These are phyloP conservation scores for Xylaria acuta DNA, from an alignment of 495 filamentous ascomycete genomes.

Conservation along the genomic window DNA sequence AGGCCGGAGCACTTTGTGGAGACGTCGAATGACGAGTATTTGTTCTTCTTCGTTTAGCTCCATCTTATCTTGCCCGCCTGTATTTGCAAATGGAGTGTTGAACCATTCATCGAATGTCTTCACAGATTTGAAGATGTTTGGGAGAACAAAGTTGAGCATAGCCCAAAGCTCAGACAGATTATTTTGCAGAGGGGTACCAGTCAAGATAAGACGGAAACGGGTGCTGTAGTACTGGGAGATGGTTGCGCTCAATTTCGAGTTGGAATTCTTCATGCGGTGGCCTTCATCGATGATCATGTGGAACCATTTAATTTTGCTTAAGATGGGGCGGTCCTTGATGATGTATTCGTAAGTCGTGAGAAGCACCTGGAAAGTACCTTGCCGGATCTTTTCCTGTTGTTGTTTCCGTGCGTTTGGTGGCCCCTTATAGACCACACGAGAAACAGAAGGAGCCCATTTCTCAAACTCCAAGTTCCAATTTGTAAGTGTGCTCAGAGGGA, in stretches of 20 bases:
- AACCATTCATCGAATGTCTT: conserved; percentile 99
- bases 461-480: conserved; percentile 99
- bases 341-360: conserved; percentile 99
- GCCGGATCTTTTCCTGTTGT: conserved; percentile 91
- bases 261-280: conserved; percentile 99
- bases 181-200: conserved; percentile 96
- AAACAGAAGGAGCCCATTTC: conserved; percentile 92
- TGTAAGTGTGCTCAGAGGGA: conserved; percentile 92
- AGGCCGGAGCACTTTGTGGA: conserved; percentile 96
- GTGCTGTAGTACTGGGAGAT: conserved; percentile 94
- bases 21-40: conserved; percentile 94
- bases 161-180: conserved; percentile 97
- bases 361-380: conserved; percentile 93
- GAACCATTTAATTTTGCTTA: conserved; percentile 98
- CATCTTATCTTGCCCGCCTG: conserved; percentile 97
- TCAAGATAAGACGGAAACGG: conserved; percentile 93
- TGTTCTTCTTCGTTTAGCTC: conserved; percentile 99
- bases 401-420: conserved; percentile 87
- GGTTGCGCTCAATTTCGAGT: conserved; percentile 94
- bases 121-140: conserved; percentile 98
- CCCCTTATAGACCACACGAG: conserved; percentile 93
- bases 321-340: conserved; percentile 93
- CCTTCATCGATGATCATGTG: conserved; percentile 99
- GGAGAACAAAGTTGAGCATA: conserved; percentile 95
- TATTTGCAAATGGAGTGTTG: conserved; percentile 98